Evolutionary conservation across 2,329 filamentous ascomycete species (phyloP).

Genomic region (Exophiala dermatitidis): DNA sequence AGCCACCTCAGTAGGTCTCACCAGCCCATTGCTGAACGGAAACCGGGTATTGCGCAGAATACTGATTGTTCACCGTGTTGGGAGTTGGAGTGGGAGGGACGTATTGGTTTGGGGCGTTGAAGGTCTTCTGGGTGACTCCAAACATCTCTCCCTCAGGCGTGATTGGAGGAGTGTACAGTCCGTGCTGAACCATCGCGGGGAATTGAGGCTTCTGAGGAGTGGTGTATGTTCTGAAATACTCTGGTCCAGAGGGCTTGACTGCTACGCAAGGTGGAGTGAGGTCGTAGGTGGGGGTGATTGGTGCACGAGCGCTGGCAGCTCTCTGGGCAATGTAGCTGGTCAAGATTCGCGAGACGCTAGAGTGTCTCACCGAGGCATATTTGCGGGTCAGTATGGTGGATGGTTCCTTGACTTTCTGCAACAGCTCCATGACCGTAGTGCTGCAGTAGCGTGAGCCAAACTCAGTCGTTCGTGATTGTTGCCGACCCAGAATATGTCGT

Average conservation of each 20-base stretch:
- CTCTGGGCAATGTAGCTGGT: constrained; percentile 61
- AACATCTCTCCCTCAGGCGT: constrained; percentile 37
- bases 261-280: constrained; percentile 34
- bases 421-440: constrained; percentile 52
- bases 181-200: constrained; percentile 28
- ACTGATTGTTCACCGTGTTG: constrained; percentile 15
- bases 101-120: constrained; percentile 27
- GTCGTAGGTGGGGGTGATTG: constrained; percentile 24
- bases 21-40: constrained; percentile 14
- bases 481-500: constrained; percentile 73
- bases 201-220: constrained; percentile 27
- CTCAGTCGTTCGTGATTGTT: constrained; percentile 66
- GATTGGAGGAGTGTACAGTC: constrained; percentile 44
- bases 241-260: constrained; percentile 9
- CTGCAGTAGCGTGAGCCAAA: constrained; percentile 57
- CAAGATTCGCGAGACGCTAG: constrained; percentile 56
- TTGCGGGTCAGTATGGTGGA: constrained; percentile 62
- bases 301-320: constrained; percentile 44
- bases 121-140: constrained; percentile 32
- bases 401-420: constrained; percentile 59
- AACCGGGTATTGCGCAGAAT: constrained; percentile 12
- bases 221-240: constrained; percentile 23
- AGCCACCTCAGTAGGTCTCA: constrained; percentile 12
- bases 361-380: constrained; percentile 60
- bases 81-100: constrained; percentile 26